phyloP scores from a whole-genome alignment of 1,139 yeast species.

The Pichia sp. region DNA sequence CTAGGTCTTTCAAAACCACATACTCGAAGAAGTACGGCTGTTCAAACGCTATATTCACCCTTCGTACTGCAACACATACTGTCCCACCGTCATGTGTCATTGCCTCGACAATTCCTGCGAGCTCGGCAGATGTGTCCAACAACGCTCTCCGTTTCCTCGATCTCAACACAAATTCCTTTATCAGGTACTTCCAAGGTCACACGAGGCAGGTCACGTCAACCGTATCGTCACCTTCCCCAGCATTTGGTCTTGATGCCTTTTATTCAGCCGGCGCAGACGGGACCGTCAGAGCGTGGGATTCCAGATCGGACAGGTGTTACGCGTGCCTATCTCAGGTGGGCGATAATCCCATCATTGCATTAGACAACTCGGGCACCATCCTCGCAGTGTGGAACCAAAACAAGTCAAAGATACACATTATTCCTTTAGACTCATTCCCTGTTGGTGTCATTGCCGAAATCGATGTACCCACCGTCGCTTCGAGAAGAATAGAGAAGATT shows the following conservation, averaged over 20 bases:
- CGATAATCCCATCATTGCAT: slow-evolving; percentile 45
- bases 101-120: slow-evolving; percentile 62
- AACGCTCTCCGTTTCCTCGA: slow-evolving; percentile 74
- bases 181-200: slow-evolving; percentile 87
- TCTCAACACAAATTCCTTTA: slow-evolving; percentile 70
- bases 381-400: slow-evolving; percentile 60
- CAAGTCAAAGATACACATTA: slow-evolving; percentile 45
- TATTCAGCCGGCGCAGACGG: slow-evolving; percentile 65
- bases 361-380: slow-evolving; percentile 80
- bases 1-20: slow-evolving; percentile 60
- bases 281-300: slow-evolving; percentile 85
- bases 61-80: slow-evolving; percentile 58
- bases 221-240: slow-evolving; percentile 28
- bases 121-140: slow-evolving; percentile 37
- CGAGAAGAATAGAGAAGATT: slow-evolving; percentile 14
- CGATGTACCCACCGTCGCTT: neutral
- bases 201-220: slow-evolving; percentile 66
- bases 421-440: slow-evolving; percentile 25
- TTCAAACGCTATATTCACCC: slow-evolving; percentile 78
- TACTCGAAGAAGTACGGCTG: slow-evolving; percentile 91
- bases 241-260: slow-evolving; percentile 20
- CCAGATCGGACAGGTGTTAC: slow-evolving; percentile 55
- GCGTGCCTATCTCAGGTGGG: slow-evolving; percentile 46
- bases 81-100: slow-evolving; percentile 50
- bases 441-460: slow-evolving; percentile 17